Evolutionary conservation across 1,139 yeast species (phyloP).

Genomic region (Debaryomycetaceae sp.): DNA sequence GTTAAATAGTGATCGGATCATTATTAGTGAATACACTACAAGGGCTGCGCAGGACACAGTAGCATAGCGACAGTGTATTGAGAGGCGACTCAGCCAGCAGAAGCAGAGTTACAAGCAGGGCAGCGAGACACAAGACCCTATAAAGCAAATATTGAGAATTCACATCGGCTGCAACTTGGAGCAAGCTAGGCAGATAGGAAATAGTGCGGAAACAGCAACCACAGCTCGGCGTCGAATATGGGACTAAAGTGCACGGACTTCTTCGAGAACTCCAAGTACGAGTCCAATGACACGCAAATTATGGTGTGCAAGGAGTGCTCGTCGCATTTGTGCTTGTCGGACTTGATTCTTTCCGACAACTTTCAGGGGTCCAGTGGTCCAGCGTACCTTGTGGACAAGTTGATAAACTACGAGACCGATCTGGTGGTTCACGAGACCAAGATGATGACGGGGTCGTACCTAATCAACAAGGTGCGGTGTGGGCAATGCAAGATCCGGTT

Average conservation of each 20-base stretch:
- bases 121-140: too few species aligned
- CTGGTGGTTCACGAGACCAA: conserved; percentile 29
- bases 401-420: conserved; percentile 40
- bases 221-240: conserved; percentile 15
- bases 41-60: too few species aligned
- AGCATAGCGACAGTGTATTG: too few species aligned
- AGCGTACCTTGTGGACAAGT: conserved; percentile 48
- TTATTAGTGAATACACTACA: too few species aligned
- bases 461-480: conserved; percentile 62
- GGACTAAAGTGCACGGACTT: conserved; percentile 38
- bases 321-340: conserved; percentile 48
- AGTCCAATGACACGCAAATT: conserved; percentile 35
- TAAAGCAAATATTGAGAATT: too few species aligned
- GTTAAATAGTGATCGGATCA: neutral
- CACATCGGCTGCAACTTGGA: neutral
- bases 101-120: too few species aligned
- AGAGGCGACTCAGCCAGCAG: too few species aligned
- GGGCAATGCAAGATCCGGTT: conserved; percentile 57
- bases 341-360: conserved; percentile 45
- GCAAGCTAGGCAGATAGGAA: neutral
- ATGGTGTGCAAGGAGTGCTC: conserved; percentile 52
- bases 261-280: conserved; percentile 34
- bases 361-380: conserved; percentile 52
- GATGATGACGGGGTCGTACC: conserved; percentile 73
- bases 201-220: neutral